phyloP scores from a whole-genome alignment of 2,329 filamentous ascomycete species.

The Fusarium newnesense region DNA sequence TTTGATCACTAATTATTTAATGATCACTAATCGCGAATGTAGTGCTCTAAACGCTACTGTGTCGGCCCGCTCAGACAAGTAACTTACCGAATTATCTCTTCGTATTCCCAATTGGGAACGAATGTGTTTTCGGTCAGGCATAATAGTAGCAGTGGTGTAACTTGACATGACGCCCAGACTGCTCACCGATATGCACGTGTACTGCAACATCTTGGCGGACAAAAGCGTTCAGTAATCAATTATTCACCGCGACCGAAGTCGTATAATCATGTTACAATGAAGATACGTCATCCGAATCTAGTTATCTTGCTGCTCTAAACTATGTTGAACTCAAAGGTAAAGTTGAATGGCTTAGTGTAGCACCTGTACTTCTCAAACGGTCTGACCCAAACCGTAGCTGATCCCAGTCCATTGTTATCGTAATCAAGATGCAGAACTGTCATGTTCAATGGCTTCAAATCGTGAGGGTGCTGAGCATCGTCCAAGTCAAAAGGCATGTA shows the following conservation, averaged over 20 bases:
- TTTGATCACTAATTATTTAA: background rate
- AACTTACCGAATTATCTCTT: accelerated
- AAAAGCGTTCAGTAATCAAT: accelerated
- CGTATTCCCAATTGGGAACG: background rate
- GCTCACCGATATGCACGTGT: background rate
- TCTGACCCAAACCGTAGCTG: constrained; percentile 8
- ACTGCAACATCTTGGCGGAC: accelerated
- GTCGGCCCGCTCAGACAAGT: accelerated
- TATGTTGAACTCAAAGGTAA: constrained; percentile 15
- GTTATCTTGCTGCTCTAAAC: background rate
- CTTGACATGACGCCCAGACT: accelerated
- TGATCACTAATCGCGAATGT: background rate
- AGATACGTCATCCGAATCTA: too few relatives aligned
- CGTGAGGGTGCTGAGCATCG: constrained; percentile 14
- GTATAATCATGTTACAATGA: background rate
- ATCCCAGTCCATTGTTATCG: constrained; percentile 15
- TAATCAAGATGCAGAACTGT: constrained; percentile 22
- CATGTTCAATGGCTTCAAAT: constrained; percentile 17
- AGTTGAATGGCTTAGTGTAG: constrained; percentile 10
- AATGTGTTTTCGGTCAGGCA: accelerated
- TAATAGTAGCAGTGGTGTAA: background rate
- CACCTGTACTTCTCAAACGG: constrained; percentile 28
- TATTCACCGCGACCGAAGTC: background rate
- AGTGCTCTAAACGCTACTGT: background rate
- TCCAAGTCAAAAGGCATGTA: constrained; percentile 25